phyloP scores from a whole-genome alignment of 1,139 yeast species.

The Zygosaccharomyces pseudobailii region DNA sequence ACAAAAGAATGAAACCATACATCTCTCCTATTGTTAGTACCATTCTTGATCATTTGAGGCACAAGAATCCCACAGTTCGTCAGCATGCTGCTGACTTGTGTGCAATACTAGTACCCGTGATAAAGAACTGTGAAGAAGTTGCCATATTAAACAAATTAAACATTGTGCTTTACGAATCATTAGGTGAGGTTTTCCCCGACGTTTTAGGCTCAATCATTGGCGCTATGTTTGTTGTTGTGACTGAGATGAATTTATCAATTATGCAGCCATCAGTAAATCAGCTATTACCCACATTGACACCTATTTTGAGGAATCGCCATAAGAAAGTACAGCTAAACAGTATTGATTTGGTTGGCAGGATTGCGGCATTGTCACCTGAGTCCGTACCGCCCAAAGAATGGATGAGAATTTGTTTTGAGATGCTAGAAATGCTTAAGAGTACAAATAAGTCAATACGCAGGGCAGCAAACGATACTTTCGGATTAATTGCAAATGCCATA shows the following conservation, averaged over 20 bases:
- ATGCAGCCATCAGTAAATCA: slow-evolving; percentile 78
- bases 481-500: slow-evolving; percentile 82
- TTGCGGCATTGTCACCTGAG: slow-evolving; percentile 82
- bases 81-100: slow-evolving; percentile 85
- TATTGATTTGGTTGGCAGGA: slow-evolving; percentile 72
- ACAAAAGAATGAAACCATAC: slow-evolving; percentile 67
- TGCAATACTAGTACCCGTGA: slow-evolving; percentile 59
- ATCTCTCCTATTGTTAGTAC: slow-evolving; percentile 71
- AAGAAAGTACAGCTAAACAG: slow-evolving; percentile 89
- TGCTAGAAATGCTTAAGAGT: slow-evolving; percentile 84
- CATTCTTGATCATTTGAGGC: slow-evolving; percentile 67
- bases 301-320: slow-evolving; percentile 84
- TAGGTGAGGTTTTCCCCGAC: slow-evolving; percentile 94
- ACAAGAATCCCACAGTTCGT: slow-evolving; percentile 67
- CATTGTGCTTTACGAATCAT: slow-evolving; percentile 76
- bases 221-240: slow-evolving; percentile 57
- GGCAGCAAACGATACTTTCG: slow-evolving; percentile 89
- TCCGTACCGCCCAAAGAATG: slow-evolving; percentile 89
- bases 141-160: slow-evolving; percentile 63
- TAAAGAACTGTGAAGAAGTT: slow-evolving; percentile 63
- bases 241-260: slow-evolving; percentile 40
- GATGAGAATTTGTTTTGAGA: slow-evolving; percentile 94
- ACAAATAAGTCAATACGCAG: slow-evolving; percentile 73
- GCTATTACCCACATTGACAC: slow-evolving; percentile 81
- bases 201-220: slow-evolving; percentile 81